Percentiles rank a stretch among this genome's conserved stretches.
phyloP scores from a whole-genome alignment of 1,139 yeast genomes.

The Candida glucosophila region DNA sequence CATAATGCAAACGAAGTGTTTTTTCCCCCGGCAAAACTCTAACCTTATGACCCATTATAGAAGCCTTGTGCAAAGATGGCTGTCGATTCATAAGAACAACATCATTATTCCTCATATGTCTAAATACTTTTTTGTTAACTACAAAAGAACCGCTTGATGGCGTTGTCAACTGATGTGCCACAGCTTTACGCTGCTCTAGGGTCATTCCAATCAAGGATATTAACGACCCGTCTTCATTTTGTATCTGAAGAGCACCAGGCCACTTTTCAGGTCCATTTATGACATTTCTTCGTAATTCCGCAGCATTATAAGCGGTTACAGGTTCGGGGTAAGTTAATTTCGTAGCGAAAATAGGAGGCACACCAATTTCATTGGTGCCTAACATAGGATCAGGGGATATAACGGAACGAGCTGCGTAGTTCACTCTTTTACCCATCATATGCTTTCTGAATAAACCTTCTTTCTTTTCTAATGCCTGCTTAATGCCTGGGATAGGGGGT shows the following conservation, averaged over 20 bases:
- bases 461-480: conserved; percentile 96
- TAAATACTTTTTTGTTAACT: conserved; percentile 82
- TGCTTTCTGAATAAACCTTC: conserved; percentile 98
- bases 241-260: conserved; percentile 98
- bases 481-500: conserved; percentile 85
- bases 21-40: conserved; percentile 96
- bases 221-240: conserved; percentile 90
- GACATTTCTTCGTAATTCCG: conserved; percentile 88
- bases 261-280: conserved; percentile 95
- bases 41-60: conserved; percentile 99
- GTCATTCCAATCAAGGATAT: conserved; percentile 84
- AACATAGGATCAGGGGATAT: conserved; percentile 98
- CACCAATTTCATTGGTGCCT: conserved; percentile 97
- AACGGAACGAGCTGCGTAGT: conserved; percentile 97
- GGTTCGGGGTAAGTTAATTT: conserved; percentile 98
- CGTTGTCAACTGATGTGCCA: conserved; percentile 89
- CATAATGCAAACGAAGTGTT: conserved; percentile 93
- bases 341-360: conserved; percentile 96
- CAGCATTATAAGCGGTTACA: conserved; percentile 87
- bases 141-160: conserved; percentile 57
- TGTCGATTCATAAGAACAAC: conserved; percentile 98
- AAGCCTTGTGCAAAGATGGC: conserved; percentile 97
- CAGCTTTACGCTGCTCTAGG: conserved; percentile 87
- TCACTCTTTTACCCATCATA: conserved; percentile 99
- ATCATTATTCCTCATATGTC: conserved; percentile 92